Evolutionary conservation across 805 yeast species (phyloP), one percentile per base, ranked within the genome.

Genomic region (Kodamaea fukazawae): DNA sequence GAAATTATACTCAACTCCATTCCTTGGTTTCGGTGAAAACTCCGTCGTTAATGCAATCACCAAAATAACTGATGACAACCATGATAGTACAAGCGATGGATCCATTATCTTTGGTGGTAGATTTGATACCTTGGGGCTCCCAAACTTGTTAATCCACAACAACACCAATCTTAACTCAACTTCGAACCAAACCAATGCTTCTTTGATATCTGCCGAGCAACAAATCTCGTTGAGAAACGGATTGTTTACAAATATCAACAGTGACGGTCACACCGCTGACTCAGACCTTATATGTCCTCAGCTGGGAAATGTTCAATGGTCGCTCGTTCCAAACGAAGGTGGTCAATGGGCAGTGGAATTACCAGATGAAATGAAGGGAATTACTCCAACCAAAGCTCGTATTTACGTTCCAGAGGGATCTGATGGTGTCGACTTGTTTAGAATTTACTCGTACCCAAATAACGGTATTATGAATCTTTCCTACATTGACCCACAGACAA

Each of bases 391-490:
- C 0, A 84, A 85, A 48, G 67, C 87, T 10, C 67, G 96, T 39
- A 55, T 93, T 3, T 85, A 78, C 57, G 80, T 86, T 46, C 78
- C 91, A 0, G 57, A 57, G 4, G 55, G 62, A 6, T 63, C 67
- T 7, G 70, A 73, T 37, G 78, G 81, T 10, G 73, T 80, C 4
- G 70, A 81, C 35, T 43, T 73, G 6, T 93, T 90, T 58, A 74
- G 96, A 52, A 66, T 93, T 5, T 65, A 83, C 29, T 81, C 96
- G 0, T 63, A 74, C 39, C 97, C 97, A 1, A 73, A 89, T 9
- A 75, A 81, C 49, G 87, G 97, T 48, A 91, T 91, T 45, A 86
- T 93, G 96, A 93, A 93, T 58, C 60, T 93, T 47, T 79, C 95
- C 0, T 93, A 89, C 53, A 66, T 85, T 15, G 91, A 91, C 55